Percentiles rank a stretch among this genome's conserved stretches.
Conservation (phyloP, 441 rosid species). For the Brassica hybrid region DNA sequence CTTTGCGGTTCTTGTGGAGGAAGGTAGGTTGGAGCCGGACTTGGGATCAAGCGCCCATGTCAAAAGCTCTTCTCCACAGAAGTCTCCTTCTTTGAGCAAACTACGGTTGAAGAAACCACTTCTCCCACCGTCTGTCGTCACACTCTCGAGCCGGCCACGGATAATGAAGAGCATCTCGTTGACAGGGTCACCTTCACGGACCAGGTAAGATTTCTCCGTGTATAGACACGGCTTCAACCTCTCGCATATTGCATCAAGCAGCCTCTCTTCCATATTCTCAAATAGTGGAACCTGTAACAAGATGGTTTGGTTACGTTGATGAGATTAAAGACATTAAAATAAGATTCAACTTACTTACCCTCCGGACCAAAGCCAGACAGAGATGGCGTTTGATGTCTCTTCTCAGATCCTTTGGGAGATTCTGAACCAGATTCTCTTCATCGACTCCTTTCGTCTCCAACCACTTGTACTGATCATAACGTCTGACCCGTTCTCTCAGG, state of each 20-base stretch:
- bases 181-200: constrained; percentile 97
- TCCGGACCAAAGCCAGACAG: constrained; percentile 89
- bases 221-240: constrained; percentile 87
- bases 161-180: constrained; percentile 98
- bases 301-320: neutral
- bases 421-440: constrained; percentile 87
- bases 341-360: constrained; percentile 57
- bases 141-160: constrained; percentile 98
- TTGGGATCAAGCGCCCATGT: constrained; percentile 99
- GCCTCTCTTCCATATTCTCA: constrained; percentile 92
- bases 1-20: constrained; percentile 92
- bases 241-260: constrained; percentile 97
- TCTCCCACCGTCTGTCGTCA: constrained; percentile 97
- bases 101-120: constrained; percentile 95
- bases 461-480: constrained; percentile 99
- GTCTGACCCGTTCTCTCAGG: constrained; percentile 85
- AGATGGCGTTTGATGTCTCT: constrained; percentile 98
- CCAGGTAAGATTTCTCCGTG: constrained; percentile 81
- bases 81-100: constrained; percentile 87
- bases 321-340: neutral
- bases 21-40: constrained; percentile 85
- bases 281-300: constrained; percentile 80
- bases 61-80: constrained; percentile 96
- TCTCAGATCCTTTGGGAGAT: constrained; percentile 94
- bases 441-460: constrained; percentile 98